phyloP scores from a whole-genome alignment of 1,284 basidiomycete species.

The Cutaneotrichosporon daszewskae region DNA sequence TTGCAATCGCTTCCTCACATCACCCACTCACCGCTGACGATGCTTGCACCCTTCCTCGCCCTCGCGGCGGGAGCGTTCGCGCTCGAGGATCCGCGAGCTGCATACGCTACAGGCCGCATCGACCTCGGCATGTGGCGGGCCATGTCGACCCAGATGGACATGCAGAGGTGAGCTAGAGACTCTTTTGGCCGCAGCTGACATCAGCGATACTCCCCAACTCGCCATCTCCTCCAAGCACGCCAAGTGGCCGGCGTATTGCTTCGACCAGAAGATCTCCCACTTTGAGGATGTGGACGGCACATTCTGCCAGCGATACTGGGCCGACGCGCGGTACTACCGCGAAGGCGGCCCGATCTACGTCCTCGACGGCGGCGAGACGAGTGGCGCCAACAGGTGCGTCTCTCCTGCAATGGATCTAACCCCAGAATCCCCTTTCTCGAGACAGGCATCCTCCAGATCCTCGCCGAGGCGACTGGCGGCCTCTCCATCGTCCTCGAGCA shows the following conservation, averaged over 20 bases:
- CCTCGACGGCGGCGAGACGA: slow-evolving; percentile 76
- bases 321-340: slow-evolving; percentile 75
- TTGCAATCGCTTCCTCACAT: no score
- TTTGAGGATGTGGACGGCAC: slow-evolving; percentile 44
- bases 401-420: neutral
- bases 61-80: no score
- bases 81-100: no score
- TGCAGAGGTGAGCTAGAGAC: no score
- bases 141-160: no score
- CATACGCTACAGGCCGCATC: no score
- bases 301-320: slow-evolving; percentile 66
- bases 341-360: slow-evolving; percentile 70
- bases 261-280: slow-evolving; percentile 81
- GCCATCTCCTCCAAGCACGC: no score
- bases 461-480: slow-evolving; percentile 75
- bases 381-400: slow-evolving; percentile 37
- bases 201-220: no score
- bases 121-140: no score
- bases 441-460: slow-evolving; percentile 73
- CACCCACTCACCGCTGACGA: no score
- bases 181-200: no score
- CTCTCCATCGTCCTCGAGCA: slow-evolving; percentile 85
- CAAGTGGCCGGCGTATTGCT: slow-evolving; percentile 53
- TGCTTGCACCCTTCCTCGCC: no score
- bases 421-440: slow-evolving; percentile 46